phyloP scores from a whole-genome alignment of 345 rosid species.

The Noccaea caerulescens region DNA sequence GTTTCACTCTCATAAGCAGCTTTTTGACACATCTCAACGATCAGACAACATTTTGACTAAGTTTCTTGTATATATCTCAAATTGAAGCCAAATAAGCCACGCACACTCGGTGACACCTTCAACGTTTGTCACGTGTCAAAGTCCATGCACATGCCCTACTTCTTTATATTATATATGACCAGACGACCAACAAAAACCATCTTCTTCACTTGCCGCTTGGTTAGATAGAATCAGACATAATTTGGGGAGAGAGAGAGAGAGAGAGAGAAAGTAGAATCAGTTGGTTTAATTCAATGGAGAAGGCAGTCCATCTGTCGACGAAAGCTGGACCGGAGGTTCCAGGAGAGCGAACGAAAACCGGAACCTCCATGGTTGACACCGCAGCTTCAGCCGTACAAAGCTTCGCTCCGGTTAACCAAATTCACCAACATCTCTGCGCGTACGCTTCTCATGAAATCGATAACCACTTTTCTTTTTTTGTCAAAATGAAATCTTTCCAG shows the following conservation, averaged over 20 bases:
- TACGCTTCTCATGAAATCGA: constrained; percentile 23
- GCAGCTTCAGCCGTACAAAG: constrained; percentile 66
- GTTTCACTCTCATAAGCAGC: not conserved
- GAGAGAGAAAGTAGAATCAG: not conserved
- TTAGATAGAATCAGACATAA: not conserved
- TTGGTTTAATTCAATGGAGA: constrained; percentile 39
- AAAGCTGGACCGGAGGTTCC: constrained; percentile 54
- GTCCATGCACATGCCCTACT: constrained; percentile 29
- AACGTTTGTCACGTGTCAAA: constrained; percentile 17
- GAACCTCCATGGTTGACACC: constrained; percentile 61
- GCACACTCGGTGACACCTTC: constrained; percentile 28
- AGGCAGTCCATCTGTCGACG: constrained; percentile 35
- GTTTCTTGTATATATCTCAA: not conserved
- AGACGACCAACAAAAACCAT: not conserved
- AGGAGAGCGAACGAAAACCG: constrained; percentile 59
- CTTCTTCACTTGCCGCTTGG: constrained; percentile 13
- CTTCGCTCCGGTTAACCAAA: constrained; percentile 63
- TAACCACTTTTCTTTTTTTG: not conserved
- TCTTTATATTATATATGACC: not conserved
- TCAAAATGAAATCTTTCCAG: not conserved
- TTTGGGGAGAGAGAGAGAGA: constrained; percentile 4
- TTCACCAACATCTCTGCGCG: constrained; percentile 96
- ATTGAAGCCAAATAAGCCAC: constrained; percentile 32
- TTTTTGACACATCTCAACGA: constrained; percentile 21
- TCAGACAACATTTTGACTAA: not conserved